Conservation (phyloP, 441 rosid species). For the Populus hybrid region DNA sequence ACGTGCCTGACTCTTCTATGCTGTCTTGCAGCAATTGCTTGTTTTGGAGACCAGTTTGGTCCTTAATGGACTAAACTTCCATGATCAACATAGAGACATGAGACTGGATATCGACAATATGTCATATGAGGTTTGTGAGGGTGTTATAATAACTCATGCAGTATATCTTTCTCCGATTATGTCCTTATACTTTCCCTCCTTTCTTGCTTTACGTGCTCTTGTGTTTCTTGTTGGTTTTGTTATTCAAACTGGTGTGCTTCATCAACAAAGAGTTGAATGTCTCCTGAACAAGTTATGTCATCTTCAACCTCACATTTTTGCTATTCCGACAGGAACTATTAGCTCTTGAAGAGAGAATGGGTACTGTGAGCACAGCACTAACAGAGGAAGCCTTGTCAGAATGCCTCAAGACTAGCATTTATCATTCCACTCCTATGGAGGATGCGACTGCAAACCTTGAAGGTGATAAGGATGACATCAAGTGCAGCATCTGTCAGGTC, state of each 20-base stretch:
- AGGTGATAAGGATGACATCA: conserved; percentile 47
- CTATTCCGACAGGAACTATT: conserved; percentile 64
- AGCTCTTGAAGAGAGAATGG: conserved; percentile 95
- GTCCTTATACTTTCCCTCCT: neutral
- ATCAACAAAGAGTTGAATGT: neutral
- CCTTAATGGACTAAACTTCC: conserved; percentile 59
- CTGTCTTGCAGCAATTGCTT: conserved; percentile 66
- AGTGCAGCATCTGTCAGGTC: conserved; percentile 96
- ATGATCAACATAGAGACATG: conserved; percentile 94
- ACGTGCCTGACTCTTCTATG: conserved; percentile 8
- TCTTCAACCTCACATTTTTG: conserved; percentile 3
- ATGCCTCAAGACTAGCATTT: conserved; percentile 56
- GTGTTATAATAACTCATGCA: neutral
- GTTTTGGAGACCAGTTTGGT: conserved; percentile 71
- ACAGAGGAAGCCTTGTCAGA: conserved; percentile 70
- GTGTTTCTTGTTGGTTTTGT: neutral
- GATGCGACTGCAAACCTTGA: conserved; percentile 20
- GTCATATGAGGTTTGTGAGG: conserved; percentile 84
- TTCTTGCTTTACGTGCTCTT: neutral
- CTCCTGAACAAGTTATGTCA: neutral
- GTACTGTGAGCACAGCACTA: conserved; percentile 88
- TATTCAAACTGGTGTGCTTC: neutral
- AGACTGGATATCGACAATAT: conserved; percentile 93
- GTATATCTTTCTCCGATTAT: neutral
- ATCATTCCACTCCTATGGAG: conserved; percentile 31